These are phyloP conservation scores for Diaporthe nobilis DNA, from an alignment of 2,329 filamentous ascomycete species.

Conservation along the genomic window DNA sequence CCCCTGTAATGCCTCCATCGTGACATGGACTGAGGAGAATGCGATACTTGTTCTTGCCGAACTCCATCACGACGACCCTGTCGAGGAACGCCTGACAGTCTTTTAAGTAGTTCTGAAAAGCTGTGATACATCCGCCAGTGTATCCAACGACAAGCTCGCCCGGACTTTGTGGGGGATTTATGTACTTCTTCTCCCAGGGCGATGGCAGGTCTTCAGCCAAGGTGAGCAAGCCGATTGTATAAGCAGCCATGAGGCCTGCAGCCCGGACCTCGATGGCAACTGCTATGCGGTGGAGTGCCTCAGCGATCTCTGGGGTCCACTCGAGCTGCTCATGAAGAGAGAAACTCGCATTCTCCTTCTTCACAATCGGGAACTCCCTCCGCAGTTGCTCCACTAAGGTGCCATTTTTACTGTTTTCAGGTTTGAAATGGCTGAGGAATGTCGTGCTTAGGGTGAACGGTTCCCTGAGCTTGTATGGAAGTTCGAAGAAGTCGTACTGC, in stretches of 20 bases:
- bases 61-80: slow-evolving; percentile 60
- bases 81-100: slow-evolving; percentile 81
- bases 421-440: slow-evolving; percentile 79
- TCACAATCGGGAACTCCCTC: slow-evolving; percentile 66
- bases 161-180: background rate
- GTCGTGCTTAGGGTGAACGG: slow-evolving; percentile 78
- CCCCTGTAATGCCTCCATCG: slow-evolving; percentile 73
- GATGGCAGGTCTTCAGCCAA: slow-evolving; percentile 76
- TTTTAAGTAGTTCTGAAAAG: slow-evolving; percentile 80
- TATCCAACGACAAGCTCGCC: slow-evolving; percentile 81
- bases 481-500: slow-evolving; percentile 54
- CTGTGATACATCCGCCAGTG: slow-evolving; percentile 84
- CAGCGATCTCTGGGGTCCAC: slow-evolving; percentile 75
- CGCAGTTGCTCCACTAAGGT: slow-evolving; percentile 63
- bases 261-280: slow-evolving; percentile 80
- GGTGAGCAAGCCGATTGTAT: slow-evolving; percentile 77
- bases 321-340: slow-evolving; percentile 57
- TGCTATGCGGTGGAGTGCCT: slow-evolving; percentile 75
- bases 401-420: slow-evolving; percentile 56
- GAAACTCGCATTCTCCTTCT: slow-evolving; percentile 48
- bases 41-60: slow-evolving; percentile 49
- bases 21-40: slow-evolving; percentile 70
- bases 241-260: slow-evolving; percentile 80
- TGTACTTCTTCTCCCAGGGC: background rate
- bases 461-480: slow-evolving; percentile 70